Percentiles rank a stretch among this genome's conserved stretches.
phyloP scores from a whole-genome alignment of 345 rosid genomes.

The Sisymbrium altissimum region DNA sequence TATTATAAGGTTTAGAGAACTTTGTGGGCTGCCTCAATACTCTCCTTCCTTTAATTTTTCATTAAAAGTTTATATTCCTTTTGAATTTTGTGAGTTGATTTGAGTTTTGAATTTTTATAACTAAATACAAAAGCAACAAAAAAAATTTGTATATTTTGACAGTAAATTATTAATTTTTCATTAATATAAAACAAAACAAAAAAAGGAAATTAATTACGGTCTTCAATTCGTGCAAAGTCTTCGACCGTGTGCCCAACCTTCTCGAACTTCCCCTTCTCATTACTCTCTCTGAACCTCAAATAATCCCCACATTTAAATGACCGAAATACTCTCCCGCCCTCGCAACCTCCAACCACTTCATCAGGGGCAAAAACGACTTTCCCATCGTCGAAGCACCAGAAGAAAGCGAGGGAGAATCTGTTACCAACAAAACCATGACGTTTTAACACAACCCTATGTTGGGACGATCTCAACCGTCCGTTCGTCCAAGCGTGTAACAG shows the following conservation, averaged over 20 bases:
- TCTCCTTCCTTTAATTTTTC: neutral
- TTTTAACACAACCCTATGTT: constrained; percentile 63
- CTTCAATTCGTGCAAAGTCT: constrained; percentile 55
- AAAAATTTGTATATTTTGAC: neutral
- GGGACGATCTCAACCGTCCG: constrained; percentile 66
- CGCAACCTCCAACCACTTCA: constrained; percentile 49
- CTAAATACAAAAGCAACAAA: neutral
- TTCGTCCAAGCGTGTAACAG: constrained; percentile 85
- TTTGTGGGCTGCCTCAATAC: neutral
- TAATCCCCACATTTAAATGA: constrained; percentile 62
- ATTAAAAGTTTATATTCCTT: neutral
- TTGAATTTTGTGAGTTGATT: neutral
- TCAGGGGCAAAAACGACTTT: constrained; percentile 60
- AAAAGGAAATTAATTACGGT: neutral
- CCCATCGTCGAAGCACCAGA: constrained; percentile 69
- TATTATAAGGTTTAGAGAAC: neutral
- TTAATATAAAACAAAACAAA: neutral
- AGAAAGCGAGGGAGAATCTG: constrained; percentile 66
- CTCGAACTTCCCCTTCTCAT: constrained; percentile 68
- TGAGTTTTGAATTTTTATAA: neutral
- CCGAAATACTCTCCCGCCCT: constrained; percentile 43
- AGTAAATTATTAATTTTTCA: neutral
- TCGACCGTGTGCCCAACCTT: constrained; percentile 62
- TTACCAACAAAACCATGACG: constrained; percentile 25
- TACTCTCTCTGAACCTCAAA: constrained; percentile 63